Evolutionary conservation across 1,284 basidiomycete genomes (phyloP), one percentile per base, ranked within the genome.

Genomic region (Apiotrichum brassicae): DNA sequence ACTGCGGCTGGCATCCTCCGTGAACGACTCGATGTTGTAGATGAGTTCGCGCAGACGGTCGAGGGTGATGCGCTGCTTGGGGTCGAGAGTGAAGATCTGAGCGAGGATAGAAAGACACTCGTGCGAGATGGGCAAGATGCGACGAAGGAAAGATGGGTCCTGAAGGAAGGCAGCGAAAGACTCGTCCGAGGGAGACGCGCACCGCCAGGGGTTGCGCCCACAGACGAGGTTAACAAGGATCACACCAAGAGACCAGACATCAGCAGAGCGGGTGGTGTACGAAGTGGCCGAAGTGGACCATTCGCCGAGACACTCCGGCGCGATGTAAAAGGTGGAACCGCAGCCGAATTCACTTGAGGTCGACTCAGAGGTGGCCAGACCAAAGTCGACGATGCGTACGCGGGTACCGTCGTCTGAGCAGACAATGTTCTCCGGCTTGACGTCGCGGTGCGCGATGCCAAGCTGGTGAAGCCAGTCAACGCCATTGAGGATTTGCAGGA

Each of bases 341-440:
- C 72, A 95, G 49, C 92, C 86, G 76, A 95, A 97, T 72, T 98
- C 94, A 55, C 82, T 81, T 57, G 88, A 93, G 57, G 82, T 77
- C 65, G 81, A 82, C 58, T 97, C 90, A 40, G 85, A 87, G 2
- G 94, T 98, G 12, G 94, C 94, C 25, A 97, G 82, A 43, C 95
- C 94, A 73, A 98, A 98, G 76, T 98, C 95, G 55, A 93, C 94
- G 66, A 98, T 82, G 58, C 88, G 83, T 51, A 97, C 82, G 50
- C 83, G 80, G 57, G 83, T 79, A 56, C 92, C 92, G 66, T 73
- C 74, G 23, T 74, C 66, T 78, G 88, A 74, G 75, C 91, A 95
- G 55, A 98, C 80, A 62, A 98, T 85, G 75, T 98, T 98, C 76
- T 97, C 95, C 3, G 93, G 94, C 77, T 97, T 98, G 68, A 98